These are phyloP conservation scores for Penicillium sp. DNA, from an alignment of 2,329 filamentous ascomycete species.

Conservation along the genomic window DNA sequence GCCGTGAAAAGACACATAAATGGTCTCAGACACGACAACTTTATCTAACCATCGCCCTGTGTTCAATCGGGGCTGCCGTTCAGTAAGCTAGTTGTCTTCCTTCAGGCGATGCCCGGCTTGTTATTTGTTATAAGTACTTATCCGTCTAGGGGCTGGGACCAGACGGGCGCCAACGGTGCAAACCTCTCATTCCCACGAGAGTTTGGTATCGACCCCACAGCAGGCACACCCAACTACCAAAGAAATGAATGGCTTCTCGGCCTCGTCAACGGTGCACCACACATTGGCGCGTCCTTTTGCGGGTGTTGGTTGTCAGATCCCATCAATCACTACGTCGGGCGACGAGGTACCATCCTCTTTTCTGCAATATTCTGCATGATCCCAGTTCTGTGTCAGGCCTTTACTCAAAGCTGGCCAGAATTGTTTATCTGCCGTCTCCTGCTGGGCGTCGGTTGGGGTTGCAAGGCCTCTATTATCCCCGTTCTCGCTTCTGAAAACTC, in stretches of 20 bases:
- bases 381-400: constrained; percentile 28
- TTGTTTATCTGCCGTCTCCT: constrained; percentile 27
- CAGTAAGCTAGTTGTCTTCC: too few species aligned
- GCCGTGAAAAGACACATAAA: constrained; percentile 14
- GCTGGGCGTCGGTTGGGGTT: constrained; percentile 31
- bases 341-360: constrained; percentile 29
- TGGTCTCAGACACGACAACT: constrained; percentile 15
- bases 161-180: constrained; percentile 46
- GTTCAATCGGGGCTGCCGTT: constrained; percentile 45
- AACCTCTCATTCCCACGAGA: constrained; percentile 43
- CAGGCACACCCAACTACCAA: too few species aligned
- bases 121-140: too few species aligned
- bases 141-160: constrained; percentile 45
- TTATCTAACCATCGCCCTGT: constrained; percentile 34
- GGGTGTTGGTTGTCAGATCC: constrained; percentile 32
- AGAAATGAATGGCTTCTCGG: constrained; percentile 48
- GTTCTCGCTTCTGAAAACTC: constrained; percentile 29
- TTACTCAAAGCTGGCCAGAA: constrained; percentile 28
- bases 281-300: too few species aligned
- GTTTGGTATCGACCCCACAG: constrained; percentile 35
- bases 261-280: constrained; percentile 47
- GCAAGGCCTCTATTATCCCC: constrained; percentile 29
- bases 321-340: constrained; percentile 28
- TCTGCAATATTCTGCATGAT: constrained; percentile 32
- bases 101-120: too few species aligned